phyloP scores from a whole-genome alignment of 2,329 filamentous ascomycete genomes.

The Cladobotryum mycophilum region DNA sequence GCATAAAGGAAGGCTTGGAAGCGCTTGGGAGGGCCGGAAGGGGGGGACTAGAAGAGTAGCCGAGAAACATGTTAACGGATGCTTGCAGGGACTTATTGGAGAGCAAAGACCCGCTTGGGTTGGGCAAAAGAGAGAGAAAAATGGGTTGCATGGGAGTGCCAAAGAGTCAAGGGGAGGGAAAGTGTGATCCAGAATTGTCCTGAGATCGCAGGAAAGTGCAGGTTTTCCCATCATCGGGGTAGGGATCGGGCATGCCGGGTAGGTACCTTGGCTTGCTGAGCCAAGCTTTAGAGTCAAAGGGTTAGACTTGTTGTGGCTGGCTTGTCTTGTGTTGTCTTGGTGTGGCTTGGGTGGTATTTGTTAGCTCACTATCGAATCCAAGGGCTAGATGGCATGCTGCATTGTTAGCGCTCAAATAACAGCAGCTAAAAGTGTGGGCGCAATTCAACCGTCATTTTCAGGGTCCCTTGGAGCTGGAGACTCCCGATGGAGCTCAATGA shows the following conservation, averaged over 20 bases:
- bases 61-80: not conserved
- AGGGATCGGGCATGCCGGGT: too few species aligned
- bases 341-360: not conserved
- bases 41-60: too few species aligned
- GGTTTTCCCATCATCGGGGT: conserved; percentile 4
- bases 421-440: not conserved
- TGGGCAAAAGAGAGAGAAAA: not conserved
- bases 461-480: too few species aligned
- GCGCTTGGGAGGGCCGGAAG: too few species aligned
- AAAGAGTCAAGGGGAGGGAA: not conserved
- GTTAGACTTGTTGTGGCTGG: not conserved
- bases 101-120: not conserved
- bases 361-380: conserved; percentile 3
- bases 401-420: not conserved
- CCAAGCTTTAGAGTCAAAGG: not conserved
- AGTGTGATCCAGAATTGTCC: not conserved
- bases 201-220: conserved; percentile 5
- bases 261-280: too few species aligned
- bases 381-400: not conserved
- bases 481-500: not conserved
- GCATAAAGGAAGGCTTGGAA: too few species aligned
- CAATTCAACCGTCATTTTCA: too few species aligned
- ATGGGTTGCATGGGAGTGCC: not conserved
- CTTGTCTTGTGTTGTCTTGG: not conserved
- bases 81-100: not conserved